A percentile compares a stretch with the other conserved stretches of the same genome.
Evolutionary conservation across 192 early-diverging fungal genomes (phyloP).

Genomic region (Backusella macrospora): DNA sequence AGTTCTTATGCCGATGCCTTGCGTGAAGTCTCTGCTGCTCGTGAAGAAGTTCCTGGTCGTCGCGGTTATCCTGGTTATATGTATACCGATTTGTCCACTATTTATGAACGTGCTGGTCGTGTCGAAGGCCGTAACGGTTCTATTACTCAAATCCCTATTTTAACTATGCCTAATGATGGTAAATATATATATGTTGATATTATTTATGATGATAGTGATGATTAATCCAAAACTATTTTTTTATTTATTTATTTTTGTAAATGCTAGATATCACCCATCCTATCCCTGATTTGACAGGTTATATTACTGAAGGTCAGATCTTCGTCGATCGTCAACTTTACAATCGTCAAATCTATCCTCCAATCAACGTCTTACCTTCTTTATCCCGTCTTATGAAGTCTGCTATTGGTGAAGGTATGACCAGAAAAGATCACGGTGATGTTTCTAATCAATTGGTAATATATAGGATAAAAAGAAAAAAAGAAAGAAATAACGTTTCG

Average conservation of each 20-base stretch:
- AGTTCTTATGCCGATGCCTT: conserved; percentile 99
- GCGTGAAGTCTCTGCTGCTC: conserved; percentile 98
- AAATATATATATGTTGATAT: conserved; percentile 28
- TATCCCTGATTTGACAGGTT: conserved; percentile 99
- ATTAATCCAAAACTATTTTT: no score
- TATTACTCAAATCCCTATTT: conserved; percentile 99
- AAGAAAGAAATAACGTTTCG: no score
- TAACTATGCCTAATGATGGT: conserved; percentile 99
- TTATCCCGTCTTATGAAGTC: conserved; percentile 99
- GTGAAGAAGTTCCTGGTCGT: conserved; percentile 99
- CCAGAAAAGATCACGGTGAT: conserved; percentile 98
- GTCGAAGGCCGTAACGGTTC: conserved; percentile 96
- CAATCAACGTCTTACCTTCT: conserved; percentile 98
- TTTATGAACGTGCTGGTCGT: conserved; percentile 98
- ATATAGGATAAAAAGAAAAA: background rate
- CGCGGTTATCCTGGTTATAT: conserved; percentile 99
- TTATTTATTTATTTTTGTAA: background rate
- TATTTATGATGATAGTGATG: no score
- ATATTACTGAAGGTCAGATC: conserved; percentile 99
- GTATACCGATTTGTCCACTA: conserved; percentile 99
- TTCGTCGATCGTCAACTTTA: conserved; percentile 98
- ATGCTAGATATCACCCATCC: conserved; percentile 96
- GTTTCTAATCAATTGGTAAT: conserved; percentile 95
- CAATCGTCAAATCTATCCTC: conserved; percentile 99
- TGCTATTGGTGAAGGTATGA: conserved; percentile 97